Conservation (phyloP, 257 asterid species). For the Gardenia jasminoides region DNA sequence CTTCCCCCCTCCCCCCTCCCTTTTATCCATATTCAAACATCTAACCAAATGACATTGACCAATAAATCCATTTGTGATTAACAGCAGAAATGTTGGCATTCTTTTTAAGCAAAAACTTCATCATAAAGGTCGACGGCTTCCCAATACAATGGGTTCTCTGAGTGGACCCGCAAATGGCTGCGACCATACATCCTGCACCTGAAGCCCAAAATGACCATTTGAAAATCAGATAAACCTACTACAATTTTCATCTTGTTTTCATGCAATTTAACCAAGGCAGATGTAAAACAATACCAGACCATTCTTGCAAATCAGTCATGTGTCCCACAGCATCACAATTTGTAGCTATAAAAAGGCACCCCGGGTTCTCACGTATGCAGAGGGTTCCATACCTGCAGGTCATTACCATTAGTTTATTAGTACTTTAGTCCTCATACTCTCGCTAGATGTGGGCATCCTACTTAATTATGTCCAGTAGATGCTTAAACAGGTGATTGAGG, state of each 20-base stretch:
- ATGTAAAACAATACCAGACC: conserved; percentile 60
- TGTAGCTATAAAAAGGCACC: conserved; percentile 90
- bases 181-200: conserved; percentile 99
- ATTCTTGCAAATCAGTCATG: conserved; percentile 81
- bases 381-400: conserved; percentile 77
- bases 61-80: neutral
- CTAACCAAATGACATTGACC: neutral
- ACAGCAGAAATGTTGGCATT: conserved; percentile 27
- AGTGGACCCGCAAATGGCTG: conserved; percentile 83
- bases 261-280: neutral
- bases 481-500: neutral
- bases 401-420: neutral
- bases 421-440: neutral
- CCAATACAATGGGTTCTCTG: conserved; percentile 81
- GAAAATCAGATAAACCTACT: neutral
- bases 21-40: neutral
- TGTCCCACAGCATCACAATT: conserved; percentile 87
- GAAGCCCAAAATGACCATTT: conserved; percentile 23
- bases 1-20: too few relatives aligned
- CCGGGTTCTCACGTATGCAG: conserved; percentile 94
- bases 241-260: neutral
- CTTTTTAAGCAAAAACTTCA: conserved; percentile 79
- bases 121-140: conserved; percentile 89
- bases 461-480: neutral
- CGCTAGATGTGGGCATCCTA: neutral